phyloP scores from a whole-genome alignment of 257 asterid genomes.

The Fraxinus pennsylvanica region DNA sequence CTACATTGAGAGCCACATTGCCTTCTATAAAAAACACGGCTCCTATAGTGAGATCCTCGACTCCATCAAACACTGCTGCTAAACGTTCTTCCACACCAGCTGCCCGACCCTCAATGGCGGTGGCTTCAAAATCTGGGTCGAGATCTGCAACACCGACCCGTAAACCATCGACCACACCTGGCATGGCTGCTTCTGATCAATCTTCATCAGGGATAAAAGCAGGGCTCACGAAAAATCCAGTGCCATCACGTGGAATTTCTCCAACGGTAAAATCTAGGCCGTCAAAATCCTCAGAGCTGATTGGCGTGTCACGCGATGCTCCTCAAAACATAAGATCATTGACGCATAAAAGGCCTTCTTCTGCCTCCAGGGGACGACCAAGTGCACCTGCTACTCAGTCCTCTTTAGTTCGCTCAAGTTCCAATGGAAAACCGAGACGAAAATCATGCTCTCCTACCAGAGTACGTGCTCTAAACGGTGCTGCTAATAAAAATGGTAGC shows the following conservation, averaged over 20 bases:
- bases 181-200: constrained; percentile 28
- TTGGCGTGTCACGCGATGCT: constrained; percentile 34
- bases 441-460: constrained; percentile 67
- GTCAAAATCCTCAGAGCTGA: constrained; percentile 39
- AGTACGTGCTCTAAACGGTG: constrained; percentile 33
- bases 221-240: constrained; percentile 37
- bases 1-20: constrained; percentile 49
- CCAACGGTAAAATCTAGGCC: constrained; percentile 60
- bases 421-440: constrained; percentile 45
- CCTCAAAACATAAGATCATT: constrained; percentile 32
- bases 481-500: constrained; percentile 33
- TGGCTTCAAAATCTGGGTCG: constrained; percentile 44
- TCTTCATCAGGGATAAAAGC: constrained; percentile 38
- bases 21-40: constrained; percentile 48
- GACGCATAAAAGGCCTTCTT: constrained; percentile 61
- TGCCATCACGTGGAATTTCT: constrained; percentile 45
- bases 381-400: constrained; percentile 28
- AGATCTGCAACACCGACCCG: constrained; percentile 61
- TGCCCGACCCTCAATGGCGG: constrained; percentile 40
- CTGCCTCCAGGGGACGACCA: constrained; percentile 62
- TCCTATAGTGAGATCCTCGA: constrained; percentile 48
- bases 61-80: constrained; percentile 47
- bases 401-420: constrained; percentile 25
- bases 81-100: constrained; percentile 50
- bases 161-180: constrained; percentile 35